A percentile compares a stretch with the other conserved stretches of the same genome.
Evolutionary conservation across 2,329 filamentous ascomycete genomes (phyloP).

Genomic region (Beauveria sp.): DNA sequence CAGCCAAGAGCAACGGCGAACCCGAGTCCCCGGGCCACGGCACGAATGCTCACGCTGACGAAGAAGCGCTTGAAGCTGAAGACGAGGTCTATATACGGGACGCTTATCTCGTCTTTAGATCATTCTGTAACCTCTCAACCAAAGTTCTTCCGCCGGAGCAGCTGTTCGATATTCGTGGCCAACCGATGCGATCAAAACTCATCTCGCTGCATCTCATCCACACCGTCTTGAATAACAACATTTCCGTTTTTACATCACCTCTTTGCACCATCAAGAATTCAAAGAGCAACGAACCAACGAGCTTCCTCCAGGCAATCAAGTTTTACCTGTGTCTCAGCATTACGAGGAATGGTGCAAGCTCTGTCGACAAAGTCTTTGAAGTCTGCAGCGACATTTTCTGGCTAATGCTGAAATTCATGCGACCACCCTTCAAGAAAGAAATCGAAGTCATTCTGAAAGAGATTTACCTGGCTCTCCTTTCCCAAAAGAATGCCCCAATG

Average conservation of each 20-base stretch:
- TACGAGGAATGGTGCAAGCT: conserved; percentile 90
- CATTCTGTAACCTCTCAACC: conserved; percentile 94
- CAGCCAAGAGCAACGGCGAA: conserved; percentile 29
- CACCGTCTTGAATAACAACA: conserved; percentile 90
- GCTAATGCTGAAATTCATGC: conserved; percentile 91
- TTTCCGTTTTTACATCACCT: conserved; percentile 82
- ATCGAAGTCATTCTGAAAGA: conserved; percentile 97
- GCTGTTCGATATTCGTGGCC: conserved; percentile 83
- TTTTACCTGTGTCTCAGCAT: conserved; percentile 94
- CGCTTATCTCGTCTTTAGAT: conserved; percentile 92
- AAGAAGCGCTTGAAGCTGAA: conserved; percentile 60
- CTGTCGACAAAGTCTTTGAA: conserved; percentile 85
- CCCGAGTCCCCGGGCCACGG: conserved; percentile 25
- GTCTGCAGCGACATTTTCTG: conserved; percentile 97
- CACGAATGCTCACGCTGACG: conserved; percentile 38
- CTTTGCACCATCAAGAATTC: conserved; percentile 88
- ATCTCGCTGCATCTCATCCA: conserved; percentile 93
- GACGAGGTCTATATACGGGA: conserved; percentile 97
- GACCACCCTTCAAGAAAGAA: conserved; percentile 95
- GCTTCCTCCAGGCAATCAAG: conserved; percentile 89
- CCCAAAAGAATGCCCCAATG: conserved; percentile 74
- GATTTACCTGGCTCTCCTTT: conserved; percentile 87
- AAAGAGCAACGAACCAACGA: conserved; percentile 78
- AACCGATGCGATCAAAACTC: conserved; percentile 95
- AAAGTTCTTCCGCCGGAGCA: conserved; percentile 86